Conservation (phyloP, 495 filamentous ascomycete genomes). For the Cryomyces antarcticus region DNA sequence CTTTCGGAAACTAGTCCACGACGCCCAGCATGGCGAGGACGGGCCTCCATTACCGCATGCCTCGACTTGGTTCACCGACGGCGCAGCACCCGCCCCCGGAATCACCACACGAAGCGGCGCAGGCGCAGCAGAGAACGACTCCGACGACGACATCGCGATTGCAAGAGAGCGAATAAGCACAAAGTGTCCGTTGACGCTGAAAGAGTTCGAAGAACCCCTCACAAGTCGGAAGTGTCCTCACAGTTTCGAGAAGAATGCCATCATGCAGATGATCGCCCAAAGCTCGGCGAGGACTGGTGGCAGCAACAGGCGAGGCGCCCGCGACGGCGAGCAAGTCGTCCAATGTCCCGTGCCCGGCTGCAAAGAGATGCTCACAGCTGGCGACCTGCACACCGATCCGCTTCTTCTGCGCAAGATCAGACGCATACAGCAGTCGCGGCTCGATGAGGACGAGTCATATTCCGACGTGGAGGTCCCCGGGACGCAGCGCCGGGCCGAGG, state of each 20-base stretch:
- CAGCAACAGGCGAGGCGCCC: neutral
- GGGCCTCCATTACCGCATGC: slow-evolving; percentile 43
- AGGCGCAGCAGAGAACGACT: slow-evolving; percentile 17
- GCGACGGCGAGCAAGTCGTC: slow-evolving; percentile 1
- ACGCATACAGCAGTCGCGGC: slow-evolving; percentile 14
- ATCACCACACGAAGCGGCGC: slow-evolving; percentile 9
- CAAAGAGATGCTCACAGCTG: slow-evolving; percentile 13
- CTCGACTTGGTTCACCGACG: slow-evolving; percentile 45
- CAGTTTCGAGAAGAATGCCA: slow-evolving; percentile 58
- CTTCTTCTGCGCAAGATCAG: slow-evolving; percentile 20
- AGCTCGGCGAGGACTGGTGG: slow-evolving; percentile 7
- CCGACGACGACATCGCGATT: slow-evolving; percentile 60
- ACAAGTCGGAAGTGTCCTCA: slow-evolving; percentile 66
- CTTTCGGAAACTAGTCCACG: slow-evolving; percentile 62
- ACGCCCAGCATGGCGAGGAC: slow-evolving; percentile 46
- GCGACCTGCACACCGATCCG: slow-evolving; percentile 19
- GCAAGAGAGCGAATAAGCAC: slow-evolving; percentile 46
- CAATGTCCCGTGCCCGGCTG: slow-evolving; percentile 25
- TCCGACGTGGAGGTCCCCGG: too few relatives aligned
- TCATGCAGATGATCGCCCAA: slow-evolving; percentile 32
- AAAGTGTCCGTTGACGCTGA: slow-evolving; percentile 65
- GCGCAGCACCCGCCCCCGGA: slow-evolving; percentile 16
- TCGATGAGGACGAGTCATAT: slow-evolving; percentile 13
- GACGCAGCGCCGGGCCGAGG: too few relatives aligned
- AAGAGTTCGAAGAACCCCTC: slow-evolving; percentile 47